phyloP scores from a whole-genome alignment of 495 filamentous ascomycete genomes.

The Aspergillus steynii region DNA sequence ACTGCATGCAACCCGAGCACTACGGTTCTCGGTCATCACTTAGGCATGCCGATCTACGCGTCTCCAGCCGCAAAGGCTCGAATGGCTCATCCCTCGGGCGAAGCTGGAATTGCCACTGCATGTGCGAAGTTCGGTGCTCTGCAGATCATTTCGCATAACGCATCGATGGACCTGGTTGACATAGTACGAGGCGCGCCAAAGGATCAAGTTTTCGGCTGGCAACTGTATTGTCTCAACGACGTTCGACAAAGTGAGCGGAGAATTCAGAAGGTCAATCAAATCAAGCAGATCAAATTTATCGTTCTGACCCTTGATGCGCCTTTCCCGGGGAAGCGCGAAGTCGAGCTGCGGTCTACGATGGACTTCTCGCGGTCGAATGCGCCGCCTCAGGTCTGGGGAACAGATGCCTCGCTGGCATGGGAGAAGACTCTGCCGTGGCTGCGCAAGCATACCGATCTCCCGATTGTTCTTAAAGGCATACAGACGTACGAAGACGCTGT shows the following conservation, averaged over 20 bases:
- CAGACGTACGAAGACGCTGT: conserved; percentile 94
- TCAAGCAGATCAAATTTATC: conserved; percentile 75
- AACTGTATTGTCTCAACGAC: conserved; percentile 84
- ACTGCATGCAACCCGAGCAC: conserved; percentile 69
- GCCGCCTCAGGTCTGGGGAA: conserved; percentile 67
- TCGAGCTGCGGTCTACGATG: conserved; percentile 69
- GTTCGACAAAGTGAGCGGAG: conserved; percentile 78
- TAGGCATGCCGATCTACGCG: conserved; percentile 77
- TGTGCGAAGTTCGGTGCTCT: conserved; percentile 72
- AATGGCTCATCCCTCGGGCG: conserved; percentile 84
- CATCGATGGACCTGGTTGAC: conserved; percentile 83
- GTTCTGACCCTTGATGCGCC: conserved; percentile 88
- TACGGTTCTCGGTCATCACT: conserved; percentile 64
- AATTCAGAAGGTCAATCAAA: conserved; percentile 70
- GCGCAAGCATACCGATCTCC: conserved; percentile 69
- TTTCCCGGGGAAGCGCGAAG: conserved; percentile 89
- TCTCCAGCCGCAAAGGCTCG: conserved; percentile 89
- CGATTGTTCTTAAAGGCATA: conserved; percentile 87
- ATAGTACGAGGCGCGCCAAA: conserved; percentile 67
- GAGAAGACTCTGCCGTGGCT: conserved; percentile 76
- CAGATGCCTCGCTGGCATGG: conserved; percentile 82
- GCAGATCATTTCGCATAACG: conserved; percentile 88
- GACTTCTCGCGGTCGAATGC: conserved; percentile 38
- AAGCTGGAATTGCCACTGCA: conserved; percentile 81
- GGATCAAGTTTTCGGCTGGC: conserved; percentile 85